These are phyloP conservation scores for Ascochyta lentis DNA, from an alignment of 2,329 filamentous ascomycete species.

Conservation along the genomic window DNA sequence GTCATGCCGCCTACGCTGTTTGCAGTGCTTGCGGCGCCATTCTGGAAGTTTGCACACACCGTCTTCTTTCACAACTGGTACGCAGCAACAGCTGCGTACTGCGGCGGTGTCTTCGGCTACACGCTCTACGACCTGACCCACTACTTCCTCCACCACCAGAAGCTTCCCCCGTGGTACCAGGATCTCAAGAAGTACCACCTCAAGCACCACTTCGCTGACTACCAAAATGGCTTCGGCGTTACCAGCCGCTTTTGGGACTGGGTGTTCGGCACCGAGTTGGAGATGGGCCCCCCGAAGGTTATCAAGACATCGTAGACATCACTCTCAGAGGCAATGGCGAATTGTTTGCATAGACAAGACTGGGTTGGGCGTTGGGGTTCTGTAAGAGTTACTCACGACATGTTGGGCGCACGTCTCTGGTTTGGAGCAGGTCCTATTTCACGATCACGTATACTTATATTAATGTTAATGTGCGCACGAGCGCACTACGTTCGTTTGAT, in stretches of 20 bases:
- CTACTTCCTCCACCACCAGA: conserved; percentile 97
- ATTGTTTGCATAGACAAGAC: background rate
- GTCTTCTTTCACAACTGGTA: conserved; percentile 88
- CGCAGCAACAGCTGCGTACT: conserved; percentile 78
- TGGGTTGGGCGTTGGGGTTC: background rate
- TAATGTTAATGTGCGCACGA: conserved; percentile 15
- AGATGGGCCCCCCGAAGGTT: conserved; percentile 57
- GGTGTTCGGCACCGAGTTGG: conserved; percentile 87
- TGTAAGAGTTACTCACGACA: conserved; percentile 8
- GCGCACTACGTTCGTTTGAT: conserved; percentile 1
- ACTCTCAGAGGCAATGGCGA: background rate
- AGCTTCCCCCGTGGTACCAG: conserved; percentile 88
- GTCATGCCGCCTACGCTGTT: conserved; percentile 97
- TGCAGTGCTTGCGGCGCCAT: conserved; percentile 79
- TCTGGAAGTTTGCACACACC: conserved; percentile 87
- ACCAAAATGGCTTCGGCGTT: conserved; percentile 95
- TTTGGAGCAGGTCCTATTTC: background rate
- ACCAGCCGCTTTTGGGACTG: conserved; percentile 96
- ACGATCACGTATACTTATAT: conserved; percentile 7
- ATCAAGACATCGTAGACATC: conserved; percentile 49
- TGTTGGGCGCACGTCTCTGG: background rate
- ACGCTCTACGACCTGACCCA: conserved; percentile 96
- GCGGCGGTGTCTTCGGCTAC: conserved; percentile 93
- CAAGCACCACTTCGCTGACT: conserved; percentile 96
- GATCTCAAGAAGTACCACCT: conserved; percentile 97